These are phyloP conservation scores for Lodderomyces margitis DNA, from an alignment of 1,139 yeast genomes.

Conservation along the genomic window DNA sequence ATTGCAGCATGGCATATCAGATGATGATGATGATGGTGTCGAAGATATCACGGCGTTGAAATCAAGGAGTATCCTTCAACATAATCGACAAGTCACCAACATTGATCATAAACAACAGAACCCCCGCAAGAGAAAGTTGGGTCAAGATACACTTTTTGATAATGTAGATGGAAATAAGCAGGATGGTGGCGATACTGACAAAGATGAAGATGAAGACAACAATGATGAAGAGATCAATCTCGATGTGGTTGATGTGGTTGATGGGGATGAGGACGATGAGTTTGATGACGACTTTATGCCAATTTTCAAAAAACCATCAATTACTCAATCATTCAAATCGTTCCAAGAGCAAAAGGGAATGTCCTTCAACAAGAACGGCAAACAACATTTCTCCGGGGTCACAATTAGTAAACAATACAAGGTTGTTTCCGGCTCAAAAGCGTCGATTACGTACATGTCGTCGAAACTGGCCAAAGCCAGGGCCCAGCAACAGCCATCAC, in stretches of 20 bases:
- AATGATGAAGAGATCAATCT: constrained; percentile 27
- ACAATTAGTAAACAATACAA: constrained; percentile 55
- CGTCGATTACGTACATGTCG: constrained; percentile 56
- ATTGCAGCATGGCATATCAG: constrained; percentile 34
- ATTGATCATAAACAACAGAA: not conserved
- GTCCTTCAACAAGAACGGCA: constrained; percentile 38
- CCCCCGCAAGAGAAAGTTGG: constrained; percentile 6
- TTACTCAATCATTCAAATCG: constrained; percentile 47
- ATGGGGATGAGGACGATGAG: constrained; percentile 15
- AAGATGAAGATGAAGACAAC: constrained; percentile 24
- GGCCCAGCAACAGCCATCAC: constrained; percentile 13
- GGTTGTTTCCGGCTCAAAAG: constrained; percentile 55
- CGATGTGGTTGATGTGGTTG: constrained; percentile 18
- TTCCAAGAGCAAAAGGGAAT: constrained; percentile 34
- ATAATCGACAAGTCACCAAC: constrained; percentile 19
- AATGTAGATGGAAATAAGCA: constrained; percentile 13
- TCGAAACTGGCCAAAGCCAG: constrained; percentile 23
- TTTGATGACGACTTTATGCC: constrained; percentile 39
- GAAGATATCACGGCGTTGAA: constrained; percentile 51
- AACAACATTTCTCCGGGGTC: constrained; percentile 47
- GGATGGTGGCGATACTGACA: constrained; percentile 10
- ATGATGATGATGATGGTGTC: constrained; percentile 28
- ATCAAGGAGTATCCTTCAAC: constrained; percentile 41
- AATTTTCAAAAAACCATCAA: constrained; percentile 45
- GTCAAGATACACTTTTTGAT: constrained; percentile 8